Evolutionary conservation across 73 alveolate genomes (phyloP).

Genomic region (Tetrahymena elliotti): DNA sequence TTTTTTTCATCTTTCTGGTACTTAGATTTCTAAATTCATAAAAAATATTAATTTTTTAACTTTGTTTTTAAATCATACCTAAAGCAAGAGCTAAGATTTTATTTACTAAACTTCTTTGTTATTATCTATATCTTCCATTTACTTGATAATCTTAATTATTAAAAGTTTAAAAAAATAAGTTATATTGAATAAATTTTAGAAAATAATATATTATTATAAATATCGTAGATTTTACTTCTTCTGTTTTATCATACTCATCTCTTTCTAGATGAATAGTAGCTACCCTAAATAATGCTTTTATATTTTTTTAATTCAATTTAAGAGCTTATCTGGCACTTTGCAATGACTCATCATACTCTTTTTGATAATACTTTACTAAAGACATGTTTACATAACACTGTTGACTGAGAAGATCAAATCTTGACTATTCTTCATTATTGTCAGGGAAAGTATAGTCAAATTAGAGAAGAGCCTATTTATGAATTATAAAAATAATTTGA

Average conservation of each 20-base stretch:
- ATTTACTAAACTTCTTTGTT: not conserved
- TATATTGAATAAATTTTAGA: not conserved
- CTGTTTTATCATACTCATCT: conserved; percentile 6
- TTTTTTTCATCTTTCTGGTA: not conserved
- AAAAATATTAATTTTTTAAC: not conserved
- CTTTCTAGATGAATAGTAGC: conserved; percentile 31
- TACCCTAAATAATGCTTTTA: conserved; percentile 41
- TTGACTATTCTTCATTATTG: conserved; percentile 16
- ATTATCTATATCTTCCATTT: not conserved
- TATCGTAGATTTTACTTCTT: not conserved
- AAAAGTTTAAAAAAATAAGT: not conserved
- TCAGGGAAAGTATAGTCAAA: conserved; percentile 58
- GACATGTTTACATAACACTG: conserved; percentile 47
- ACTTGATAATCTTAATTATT: not conserved
- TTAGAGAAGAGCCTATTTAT: conserved; percentile 30
- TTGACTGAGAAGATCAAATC: conserved; percentile 18
- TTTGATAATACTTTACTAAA: conserved; percentile 16
- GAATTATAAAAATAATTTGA: not conserved
- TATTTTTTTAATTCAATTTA: conserved; percentile 28
- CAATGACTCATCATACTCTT: conserved; percentile 34
- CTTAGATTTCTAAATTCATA: not conserved
- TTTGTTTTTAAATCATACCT: not conserved
- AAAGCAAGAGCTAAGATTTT: not conserved
- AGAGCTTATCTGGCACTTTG: conserved; percentile 38
- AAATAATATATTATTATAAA: too few species aligned